Base-by-base conservation (phyloP, 441 rosid species). In the Pelargonium myrrhifolium region DNA sequence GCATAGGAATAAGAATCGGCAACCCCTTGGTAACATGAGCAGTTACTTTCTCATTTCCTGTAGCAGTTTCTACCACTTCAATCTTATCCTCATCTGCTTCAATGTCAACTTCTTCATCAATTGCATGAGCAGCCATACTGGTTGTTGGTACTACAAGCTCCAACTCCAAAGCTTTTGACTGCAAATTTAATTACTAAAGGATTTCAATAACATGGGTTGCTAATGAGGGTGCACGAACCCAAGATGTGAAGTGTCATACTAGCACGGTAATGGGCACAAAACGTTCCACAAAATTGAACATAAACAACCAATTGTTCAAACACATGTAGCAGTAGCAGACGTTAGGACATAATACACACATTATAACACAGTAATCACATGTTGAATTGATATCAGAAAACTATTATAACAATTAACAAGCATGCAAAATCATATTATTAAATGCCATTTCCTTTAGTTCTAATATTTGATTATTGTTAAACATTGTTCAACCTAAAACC, bases 121-220 rank as follows among this genome's bases (percentile, higher is more conserved):
- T 70, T 21, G 78, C 88, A 18, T 77, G 84, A 67, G 90, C 91
- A 75, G 91, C 92, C 85, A 91, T 86, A 80, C 90, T 78, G 9
- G 87, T 83, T 28, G 89, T 80, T 43, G 93, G 87, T 65, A 82
- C 65, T n/a, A 71, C 55, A 80, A 62, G 37, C 62, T 71, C 86
- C 2, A 70, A 61, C 2, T 70, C 75, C 11, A 55, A 75, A 64
- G 74, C 79, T 76, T 76, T 80, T 49, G 64, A 68, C 82, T 78
- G 82, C 81, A 77, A 40, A 58, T 26, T 37, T 37, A 67, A 43
- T 47, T 59, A 55, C 20, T n/a, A 26, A 55, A 64, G 53, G 55
- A 39, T 37, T 4, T 61, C 21, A 49, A 6, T 49, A 49, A 15
- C 17, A 35, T 3, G 20, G 56, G 56, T 49, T 49, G 56, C 8